These are phyloP conservation scores for Lophium mytilinum DNA, from an alignment of 495 filamentous ascomycete genomes.

Conservation along the genomic window DNA sequence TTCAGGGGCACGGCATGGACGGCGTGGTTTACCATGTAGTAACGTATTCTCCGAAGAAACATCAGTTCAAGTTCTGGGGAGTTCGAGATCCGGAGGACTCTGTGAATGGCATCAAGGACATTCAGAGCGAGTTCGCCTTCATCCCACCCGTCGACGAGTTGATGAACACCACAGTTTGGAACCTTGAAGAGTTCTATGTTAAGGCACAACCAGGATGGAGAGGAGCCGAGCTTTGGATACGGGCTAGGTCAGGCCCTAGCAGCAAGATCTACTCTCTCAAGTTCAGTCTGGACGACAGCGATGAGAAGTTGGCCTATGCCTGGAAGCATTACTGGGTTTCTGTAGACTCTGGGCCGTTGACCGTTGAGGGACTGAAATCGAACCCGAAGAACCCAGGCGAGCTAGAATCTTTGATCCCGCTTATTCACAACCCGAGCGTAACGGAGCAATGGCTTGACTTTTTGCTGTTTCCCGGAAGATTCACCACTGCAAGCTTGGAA, in stretches of 20 bases:
- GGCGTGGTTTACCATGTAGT: conserved; percentile 63
- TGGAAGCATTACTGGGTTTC: conserved; percentile 70
- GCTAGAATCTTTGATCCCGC: not conserved
- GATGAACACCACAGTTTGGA: conserved; percentile 50
- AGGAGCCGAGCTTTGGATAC: conserved; percentile 66
- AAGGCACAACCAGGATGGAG: conserved; percentile 44
- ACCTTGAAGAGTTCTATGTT: conserved; percentile 84
- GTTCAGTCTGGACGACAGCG: conserved; percentile 31
- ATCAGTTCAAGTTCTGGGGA: conserved; percentile 91
- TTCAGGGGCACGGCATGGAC: conserved; percentile 39
- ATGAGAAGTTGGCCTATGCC: conserved; percentile 35
- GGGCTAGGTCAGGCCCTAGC: conserved; percentile 73
- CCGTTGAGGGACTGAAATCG: conserved; percentile 22
- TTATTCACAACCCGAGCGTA: conserved; percentile 1
- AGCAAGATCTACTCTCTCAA: conserved; percentile 57
- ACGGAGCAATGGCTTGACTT: conserved; percentile 41
- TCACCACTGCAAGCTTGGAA: conserved; percentile 67
- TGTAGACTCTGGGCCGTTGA: conserved; percentile 41
- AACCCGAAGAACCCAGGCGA: conserved; percentile 27
- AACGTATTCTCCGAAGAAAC: conserved; percentile 81
- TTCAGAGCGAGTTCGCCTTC: conserved; percentile 54
- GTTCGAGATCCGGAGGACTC: conserved; percentile 56
- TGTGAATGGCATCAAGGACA: conserved; percentile 57
- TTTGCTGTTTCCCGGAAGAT: conserved; percentile 74
- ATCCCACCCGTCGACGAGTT: conserved; percentile 59